Percentiles rank a stretch among this genome's conserved stretches.
Conservation (phyloP, 139 green algal genomes). For the Chlamydomonas asymmetrica region DNA sequence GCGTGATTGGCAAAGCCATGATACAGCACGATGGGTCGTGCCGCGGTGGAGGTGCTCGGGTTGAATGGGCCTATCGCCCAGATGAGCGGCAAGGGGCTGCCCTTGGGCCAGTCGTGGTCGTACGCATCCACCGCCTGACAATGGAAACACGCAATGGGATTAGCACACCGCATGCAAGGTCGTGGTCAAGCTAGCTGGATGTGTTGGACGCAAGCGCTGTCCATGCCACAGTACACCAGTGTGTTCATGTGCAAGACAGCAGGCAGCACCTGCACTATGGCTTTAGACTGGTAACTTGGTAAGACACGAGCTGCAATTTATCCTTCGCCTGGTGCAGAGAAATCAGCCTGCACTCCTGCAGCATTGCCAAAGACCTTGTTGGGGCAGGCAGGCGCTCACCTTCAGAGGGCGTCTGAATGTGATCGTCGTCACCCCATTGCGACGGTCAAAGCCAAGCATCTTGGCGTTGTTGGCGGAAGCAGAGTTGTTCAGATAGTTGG, state of each 20-base stretch:
- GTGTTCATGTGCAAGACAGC: too few species aligned
- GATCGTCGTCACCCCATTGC: neutral
- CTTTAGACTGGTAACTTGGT: too few species aligned
- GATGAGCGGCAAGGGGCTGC: neutral
- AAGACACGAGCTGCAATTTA: too few species aligned
- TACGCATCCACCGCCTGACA: conserved; percentile 4
- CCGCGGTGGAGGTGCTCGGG: conserved; percentile 2
- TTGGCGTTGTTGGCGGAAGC: neutral
- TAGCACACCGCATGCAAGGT: too few species aligned
- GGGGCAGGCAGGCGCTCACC: neutral
- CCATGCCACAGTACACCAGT: too few species aligned
- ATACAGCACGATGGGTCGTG: neutral
- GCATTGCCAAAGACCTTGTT: too few species aligned
- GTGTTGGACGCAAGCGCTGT: too few species aligned
- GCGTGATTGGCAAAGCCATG: neutral
- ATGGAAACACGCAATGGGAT: too few species aligned
- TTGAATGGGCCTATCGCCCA: neutral
- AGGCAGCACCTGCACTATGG: too few species aligned
- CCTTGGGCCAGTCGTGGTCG: neutral
- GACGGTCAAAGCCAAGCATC: neutral
- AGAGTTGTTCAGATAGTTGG: neutral
- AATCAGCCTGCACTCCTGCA: too few species aligned
- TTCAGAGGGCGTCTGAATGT: neutral
- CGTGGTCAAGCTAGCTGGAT: too few species aligned
- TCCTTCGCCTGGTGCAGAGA: too few species aligned